Evolutionary conservation across 2,329 filamentous ascomycete species (phyloP).

Genomic region (Aphanocladium album): DNA sequence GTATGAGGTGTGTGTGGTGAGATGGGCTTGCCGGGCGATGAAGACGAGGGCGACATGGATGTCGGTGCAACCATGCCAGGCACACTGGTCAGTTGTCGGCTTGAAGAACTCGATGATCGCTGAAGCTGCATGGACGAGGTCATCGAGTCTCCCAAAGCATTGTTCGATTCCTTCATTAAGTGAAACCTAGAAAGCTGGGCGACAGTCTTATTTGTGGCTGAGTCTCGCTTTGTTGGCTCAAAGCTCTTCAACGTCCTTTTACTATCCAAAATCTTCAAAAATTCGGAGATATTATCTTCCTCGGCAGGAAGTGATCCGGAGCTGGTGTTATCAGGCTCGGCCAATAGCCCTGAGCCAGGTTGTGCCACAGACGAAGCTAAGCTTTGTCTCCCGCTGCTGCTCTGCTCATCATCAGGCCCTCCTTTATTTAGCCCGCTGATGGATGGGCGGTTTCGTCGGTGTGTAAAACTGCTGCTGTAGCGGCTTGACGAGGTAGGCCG

Average conservation of each 20-base stretch:
- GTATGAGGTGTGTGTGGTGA: constrained; percentile 90
- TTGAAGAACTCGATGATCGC: constrained; percentile 71
- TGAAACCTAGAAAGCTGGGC: constrained; percentile 82
- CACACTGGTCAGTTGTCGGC: constrained; percentile 54
- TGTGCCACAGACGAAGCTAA: constrained; percentile 63
- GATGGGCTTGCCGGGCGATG: constrained; percentile 83
- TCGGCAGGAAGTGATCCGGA: constrained; percentile 67
- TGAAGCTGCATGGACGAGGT: constrained; percentile 83
- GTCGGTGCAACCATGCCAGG: constrained; percentile 66
- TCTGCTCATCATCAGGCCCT: constrained; percentile 62
- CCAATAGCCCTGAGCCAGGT: constrained; percentile 74
- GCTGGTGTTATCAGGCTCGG: constrained; percentile 62
- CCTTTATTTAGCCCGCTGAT: constrained; percentile 66
- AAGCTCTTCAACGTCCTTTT: constrained; percentile 84
- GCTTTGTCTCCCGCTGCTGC: constrained; percentile 76
- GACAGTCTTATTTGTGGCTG: constrained; percentile 67
- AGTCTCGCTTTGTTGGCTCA: constrained; percentile 62
- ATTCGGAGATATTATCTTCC: constrained; percentile 90
- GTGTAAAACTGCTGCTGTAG: constrained; percentile 92
- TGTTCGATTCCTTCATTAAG: constrained; percentile 82
- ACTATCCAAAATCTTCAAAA: constrained; percentile 80
- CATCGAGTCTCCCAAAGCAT: constrained; percentile 86
- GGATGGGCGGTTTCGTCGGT: constrained; percentile 73
- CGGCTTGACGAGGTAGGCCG: constrained; percentile 71
- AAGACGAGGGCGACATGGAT: constrained; percentile 79